These are phyloP conservation scores for Epichloe festucae DNA, from an alignment of 2,329 filamentous ascomycete genomes.

Conservation along the genomic window DNA sequence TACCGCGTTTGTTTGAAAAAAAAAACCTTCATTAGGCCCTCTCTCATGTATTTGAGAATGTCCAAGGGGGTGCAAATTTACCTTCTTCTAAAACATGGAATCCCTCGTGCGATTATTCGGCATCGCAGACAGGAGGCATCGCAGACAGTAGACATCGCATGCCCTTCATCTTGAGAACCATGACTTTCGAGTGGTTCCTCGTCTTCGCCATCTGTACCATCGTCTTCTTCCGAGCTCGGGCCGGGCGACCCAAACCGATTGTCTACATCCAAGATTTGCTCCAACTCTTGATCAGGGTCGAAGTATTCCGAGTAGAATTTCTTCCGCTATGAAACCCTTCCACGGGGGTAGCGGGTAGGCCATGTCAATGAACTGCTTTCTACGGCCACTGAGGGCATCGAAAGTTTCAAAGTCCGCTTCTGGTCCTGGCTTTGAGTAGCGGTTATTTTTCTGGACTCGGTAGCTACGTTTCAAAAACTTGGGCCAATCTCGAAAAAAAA, in stretches of 20 bases:
- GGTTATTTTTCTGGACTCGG: neutral
- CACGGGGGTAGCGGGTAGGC: neutral
- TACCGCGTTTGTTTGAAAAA: too few species aligned
- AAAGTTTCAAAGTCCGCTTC: neutral
- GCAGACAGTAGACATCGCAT: too few species aligned
- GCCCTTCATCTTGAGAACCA: too few species aligned
- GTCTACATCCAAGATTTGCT: neutral
- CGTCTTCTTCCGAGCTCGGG: neutral
- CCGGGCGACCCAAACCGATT: neutral
- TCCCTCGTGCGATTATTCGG: too few species aligned
- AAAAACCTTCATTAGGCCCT: too few species aligned
- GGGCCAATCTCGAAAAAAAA: neutral
- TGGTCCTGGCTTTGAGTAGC: neutral
- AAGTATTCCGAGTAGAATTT: neutral
- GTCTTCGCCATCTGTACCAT: neutral
- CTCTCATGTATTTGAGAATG: too few species aligned
- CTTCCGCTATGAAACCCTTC: neutral
- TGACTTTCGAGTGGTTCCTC: neutral
- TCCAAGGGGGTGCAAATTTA: too few species aligned
- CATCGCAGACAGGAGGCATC: too few species aligned
- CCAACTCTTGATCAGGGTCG: neutral
- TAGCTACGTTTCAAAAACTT: neutral
- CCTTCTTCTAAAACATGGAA: too few species aligned
- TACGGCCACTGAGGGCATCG: neutral
- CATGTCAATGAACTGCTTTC: neutral